phyloP scores from a whole-genome alignment of 78 protist species.

The Chrysochromulina parva region DNA sequence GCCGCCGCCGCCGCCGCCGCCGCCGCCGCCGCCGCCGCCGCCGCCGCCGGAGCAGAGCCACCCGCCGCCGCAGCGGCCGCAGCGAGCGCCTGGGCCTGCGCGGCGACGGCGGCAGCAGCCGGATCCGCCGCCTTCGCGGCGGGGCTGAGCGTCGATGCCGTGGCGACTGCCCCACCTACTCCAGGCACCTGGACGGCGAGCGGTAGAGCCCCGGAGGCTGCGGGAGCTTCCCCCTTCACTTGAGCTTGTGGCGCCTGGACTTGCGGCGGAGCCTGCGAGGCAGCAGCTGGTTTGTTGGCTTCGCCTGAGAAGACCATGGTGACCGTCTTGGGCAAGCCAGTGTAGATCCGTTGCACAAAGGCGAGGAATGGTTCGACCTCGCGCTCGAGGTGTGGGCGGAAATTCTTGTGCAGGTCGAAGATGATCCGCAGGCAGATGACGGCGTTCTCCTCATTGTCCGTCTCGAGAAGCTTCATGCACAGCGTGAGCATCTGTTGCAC shows the following conservation, averaged over 20 bases:
- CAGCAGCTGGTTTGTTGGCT: neutral
- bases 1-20: neutral
- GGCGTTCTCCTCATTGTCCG: conserved; percentile 86
- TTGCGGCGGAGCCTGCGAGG: neutral
- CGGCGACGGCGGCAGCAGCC: neutral
- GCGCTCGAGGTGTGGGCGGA: conserved; percentile 57
- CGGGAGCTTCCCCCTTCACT: too few relatives aligned
- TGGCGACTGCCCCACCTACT: too few relatives aligned
- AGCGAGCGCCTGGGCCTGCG: too few relatives aligned
- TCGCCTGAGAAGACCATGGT: neutral
- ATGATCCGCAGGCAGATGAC: conserved; percentile 80
- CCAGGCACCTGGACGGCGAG: too few relatives aligned
- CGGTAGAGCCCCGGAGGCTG: too few relatives aligned
- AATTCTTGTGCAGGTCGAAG: conserved; percentile 83
- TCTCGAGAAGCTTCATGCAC: conserved; percentile 61
- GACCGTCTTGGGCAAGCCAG: conserved; percentile 6
- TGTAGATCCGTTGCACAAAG: conserved; percentile 67
- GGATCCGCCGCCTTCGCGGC: neutral
- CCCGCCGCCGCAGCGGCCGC: neutral
- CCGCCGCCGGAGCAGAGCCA: neutral
- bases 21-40: neutral
- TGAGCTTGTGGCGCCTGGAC: neutral
- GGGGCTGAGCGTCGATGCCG: neutral
- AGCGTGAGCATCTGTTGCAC: conserved; percentile 1
- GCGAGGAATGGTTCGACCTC: conserved; percentile 72